Evolutionary conservation across 352 stramenopile genomes (phyloP).

Genomic region (Globisporangium cystogenes): DNA sequence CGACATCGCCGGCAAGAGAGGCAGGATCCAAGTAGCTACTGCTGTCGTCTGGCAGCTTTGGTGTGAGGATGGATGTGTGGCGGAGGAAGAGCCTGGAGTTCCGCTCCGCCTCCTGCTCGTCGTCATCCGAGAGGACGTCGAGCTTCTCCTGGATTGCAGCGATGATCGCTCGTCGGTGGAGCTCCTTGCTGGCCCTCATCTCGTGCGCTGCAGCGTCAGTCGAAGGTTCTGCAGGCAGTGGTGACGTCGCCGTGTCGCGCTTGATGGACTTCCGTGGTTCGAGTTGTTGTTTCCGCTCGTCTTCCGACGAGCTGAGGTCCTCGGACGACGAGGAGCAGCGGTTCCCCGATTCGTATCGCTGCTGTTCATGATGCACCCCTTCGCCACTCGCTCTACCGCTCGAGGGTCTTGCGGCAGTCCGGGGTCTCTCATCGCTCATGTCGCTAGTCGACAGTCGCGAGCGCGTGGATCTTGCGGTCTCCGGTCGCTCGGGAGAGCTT

Average conservation of each 20-base stretch:
- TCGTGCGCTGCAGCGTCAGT: background rate
- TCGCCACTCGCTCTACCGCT: background rate
- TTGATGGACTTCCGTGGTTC: background rate
- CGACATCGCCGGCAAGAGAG: background rate
- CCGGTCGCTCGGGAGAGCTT: background rate
- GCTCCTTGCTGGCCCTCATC: constrained; percentile 6
- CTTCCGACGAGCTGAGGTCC: background rate
- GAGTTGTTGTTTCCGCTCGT: background rate
- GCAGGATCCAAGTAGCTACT: background rate
- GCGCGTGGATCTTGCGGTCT: background rate
- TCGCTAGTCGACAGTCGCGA: background rate
- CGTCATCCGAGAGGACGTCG: constrained; percentile 30
- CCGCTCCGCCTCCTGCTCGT: constrained; percentile 23
- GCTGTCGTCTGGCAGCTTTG: background rate
- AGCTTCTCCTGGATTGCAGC: constrained; percentile 45
- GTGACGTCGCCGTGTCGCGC: background rate
- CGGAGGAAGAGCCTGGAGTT: constrained; percentile 34
- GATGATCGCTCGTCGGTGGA: constrained; percentile 29
- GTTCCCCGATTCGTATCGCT: background rate
- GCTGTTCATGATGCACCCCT: background rate
- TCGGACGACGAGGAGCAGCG: background rate
- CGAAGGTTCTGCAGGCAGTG: background rate
- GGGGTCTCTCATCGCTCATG: background rate
- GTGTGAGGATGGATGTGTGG: constrained; percentile 26
- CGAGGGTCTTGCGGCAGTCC: background rate